These are phyloP conservation scores for Hydnomerulius pinastri DNA, from an alignment of 768 basidiomycete species.

Conservation along the genomic window DNA sequence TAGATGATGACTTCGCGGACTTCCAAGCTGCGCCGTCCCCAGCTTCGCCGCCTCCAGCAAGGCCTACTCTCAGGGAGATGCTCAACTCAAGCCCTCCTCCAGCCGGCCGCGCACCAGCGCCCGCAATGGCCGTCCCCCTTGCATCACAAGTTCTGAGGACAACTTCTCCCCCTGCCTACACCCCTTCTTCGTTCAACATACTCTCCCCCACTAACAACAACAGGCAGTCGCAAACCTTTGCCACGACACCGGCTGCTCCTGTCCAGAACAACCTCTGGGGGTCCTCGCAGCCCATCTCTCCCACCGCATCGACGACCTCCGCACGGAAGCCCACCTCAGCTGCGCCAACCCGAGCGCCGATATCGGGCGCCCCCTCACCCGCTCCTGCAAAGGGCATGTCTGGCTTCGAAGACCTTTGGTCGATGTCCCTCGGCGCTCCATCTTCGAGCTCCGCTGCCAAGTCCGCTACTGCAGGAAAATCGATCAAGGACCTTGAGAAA, in stretches of 20 bases:
- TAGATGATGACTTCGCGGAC: constrained; percentile 85
- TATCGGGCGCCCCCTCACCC: constrained; percentile 17
- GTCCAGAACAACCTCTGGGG: constrained; percentile 25
- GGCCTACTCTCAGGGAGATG: constrained; percentile 50
- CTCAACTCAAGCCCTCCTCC: constrained; percentile 38
- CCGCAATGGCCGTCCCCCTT: constrained; percentile 8
- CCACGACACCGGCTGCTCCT: constrained; percentile 18
- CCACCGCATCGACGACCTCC: constrained; percentile 11
- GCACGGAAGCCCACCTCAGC: constrained; percentile 10
- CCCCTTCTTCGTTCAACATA: constrained; percentile 12
- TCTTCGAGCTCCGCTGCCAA: constrained; percentile 34
- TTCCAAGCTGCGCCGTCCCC: constrained; percentile 73
- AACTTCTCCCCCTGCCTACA: constrained; percentile 27
- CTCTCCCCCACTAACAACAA: constrained; percentile 31
- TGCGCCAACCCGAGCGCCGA: constrained; percentile 15
- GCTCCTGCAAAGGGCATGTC: constrained; percentile 42
- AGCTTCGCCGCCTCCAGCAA: constrained; percentile 35
- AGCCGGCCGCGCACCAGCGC: constrained; percentile 15
- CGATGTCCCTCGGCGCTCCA: constrained; percentile 65
- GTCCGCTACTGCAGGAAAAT: constrained; percentile 54
- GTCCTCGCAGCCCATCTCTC: constrained; percentile 31
- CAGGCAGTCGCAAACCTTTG: constrained; percentile 21
- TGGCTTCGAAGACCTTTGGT: constrained; percentile 91
- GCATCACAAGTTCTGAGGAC: constrained; percentile 16
- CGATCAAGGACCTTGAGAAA: constrained; percentile 86